Conservation (phyloP, 257 asterid species). For the Plantago ovata region DNA sequence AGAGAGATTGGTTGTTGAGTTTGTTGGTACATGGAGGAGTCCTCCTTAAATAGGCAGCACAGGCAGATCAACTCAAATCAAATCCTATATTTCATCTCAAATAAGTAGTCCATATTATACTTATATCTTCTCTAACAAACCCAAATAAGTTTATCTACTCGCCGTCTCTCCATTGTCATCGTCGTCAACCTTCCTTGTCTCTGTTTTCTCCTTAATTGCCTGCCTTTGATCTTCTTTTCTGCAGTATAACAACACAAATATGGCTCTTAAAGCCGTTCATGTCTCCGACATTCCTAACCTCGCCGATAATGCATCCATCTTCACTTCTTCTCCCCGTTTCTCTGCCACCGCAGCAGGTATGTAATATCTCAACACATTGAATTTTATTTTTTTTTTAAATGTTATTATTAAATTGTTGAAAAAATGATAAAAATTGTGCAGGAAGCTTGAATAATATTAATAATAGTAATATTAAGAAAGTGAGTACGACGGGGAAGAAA, state of each 20-base stretch:
- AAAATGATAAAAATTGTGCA: conserved; percentile 4
- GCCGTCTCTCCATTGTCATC: conserved; percentile 18
- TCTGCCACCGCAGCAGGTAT: conserved; percentile 32
- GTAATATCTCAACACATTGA: neutral
- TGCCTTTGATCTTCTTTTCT: conserved; percentile 6
- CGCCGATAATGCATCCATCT: conserved; percentile 51
- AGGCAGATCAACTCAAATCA: neutral
- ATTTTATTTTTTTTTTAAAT: neutral
- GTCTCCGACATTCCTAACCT: conserved; percentile 82
- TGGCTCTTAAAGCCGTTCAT: conserved; percentile 94
- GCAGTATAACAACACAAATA: conserved; percentile 20
- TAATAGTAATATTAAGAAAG: no score
- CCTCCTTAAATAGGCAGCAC: conserved; percentile 27
- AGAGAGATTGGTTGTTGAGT: conserved; percentile 15
- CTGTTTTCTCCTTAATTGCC: neutral
- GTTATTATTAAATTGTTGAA: neutral
- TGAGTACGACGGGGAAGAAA: conserved; percentile 34
- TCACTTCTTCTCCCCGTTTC: conserved; percentile 44
- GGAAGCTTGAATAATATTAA: conserved; percentile 40
- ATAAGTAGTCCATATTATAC: neutral
- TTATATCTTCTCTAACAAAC: no score
- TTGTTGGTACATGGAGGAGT: no score
- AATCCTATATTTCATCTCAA: conserved; percentile 3
- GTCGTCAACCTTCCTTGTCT: neutral
- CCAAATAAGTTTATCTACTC: conserved; percentile 21